phyloP scores from a whole-genome alignment of 164 flowering plant genomes.

The Saururus chinensis region DNA sequence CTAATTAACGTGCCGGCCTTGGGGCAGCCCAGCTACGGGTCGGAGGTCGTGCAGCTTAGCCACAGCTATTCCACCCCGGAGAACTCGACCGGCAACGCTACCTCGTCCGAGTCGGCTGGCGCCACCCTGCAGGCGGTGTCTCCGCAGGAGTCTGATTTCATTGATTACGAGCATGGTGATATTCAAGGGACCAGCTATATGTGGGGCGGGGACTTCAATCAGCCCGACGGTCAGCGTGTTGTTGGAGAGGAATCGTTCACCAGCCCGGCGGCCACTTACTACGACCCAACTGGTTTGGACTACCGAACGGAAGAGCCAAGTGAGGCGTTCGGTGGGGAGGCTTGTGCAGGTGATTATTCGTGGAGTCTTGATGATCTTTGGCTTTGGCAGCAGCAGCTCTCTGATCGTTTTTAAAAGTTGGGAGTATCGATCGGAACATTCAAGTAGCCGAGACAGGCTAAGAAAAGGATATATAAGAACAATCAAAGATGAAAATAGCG shows the following conservation, averaged over 20 bases:
- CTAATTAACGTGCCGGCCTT: background rate
- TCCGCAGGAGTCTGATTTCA: background rate
- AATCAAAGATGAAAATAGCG: background rate
- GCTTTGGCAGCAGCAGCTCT: slow-evolving; percentile 4
- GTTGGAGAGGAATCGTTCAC: background rate
- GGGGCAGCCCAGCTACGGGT: background rate
- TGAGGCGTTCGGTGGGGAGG: slow-evolving; percentile 1
- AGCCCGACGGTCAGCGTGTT: background rate
- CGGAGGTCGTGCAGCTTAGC: background rate
- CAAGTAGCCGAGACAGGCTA: background rate
- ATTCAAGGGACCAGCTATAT: background rate
- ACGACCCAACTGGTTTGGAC: background rate
- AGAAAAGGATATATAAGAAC: background rate
- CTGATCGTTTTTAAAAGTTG: background rate
- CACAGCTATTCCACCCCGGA: background rate
- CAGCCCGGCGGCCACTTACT: background rate
- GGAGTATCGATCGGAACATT: background rate
- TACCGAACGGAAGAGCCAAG: background rate
- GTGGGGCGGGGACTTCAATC: background rate
- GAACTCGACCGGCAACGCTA: slow-evolving; percentile 2
- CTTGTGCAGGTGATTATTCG: background rate
- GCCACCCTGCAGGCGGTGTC: slow-evolving; percentile 3
- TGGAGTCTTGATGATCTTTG: slow-evolving; percentile 6
- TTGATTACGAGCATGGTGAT: background rate
- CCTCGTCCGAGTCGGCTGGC: slow-evolving; percentile 1